Base-by-base conservation (phyloP, 2,329 filamentous ascomycete genomes). In the Sarocladium brachiariae region DNA sequence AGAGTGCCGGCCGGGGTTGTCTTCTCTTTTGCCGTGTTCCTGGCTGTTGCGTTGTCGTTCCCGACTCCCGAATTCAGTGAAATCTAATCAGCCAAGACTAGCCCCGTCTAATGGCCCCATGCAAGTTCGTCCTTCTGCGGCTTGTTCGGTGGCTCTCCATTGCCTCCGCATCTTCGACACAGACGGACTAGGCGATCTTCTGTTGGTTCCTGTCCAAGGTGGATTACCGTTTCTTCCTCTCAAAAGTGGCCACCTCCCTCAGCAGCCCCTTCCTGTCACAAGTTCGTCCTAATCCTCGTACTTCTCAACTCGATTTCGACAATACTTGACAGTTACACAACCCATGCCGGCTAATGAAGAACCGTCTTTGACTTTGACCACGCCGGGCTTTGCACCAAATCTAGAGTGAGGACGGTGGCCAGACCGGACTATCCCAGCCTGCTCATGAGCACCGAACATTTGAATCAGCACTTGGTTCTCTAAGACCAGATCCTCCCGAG, bases 1-100 rank as follows among this genome's bases (percentile, higher is more conserved):
- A 37, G 16, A 49, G 19, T 49, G 46, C 46, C 46, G 46, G 46
- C 46, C 46, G 46, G 46, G 46, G 46, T 49, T 21, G 31, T 25
- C 31, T 27, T 16, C 16, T 16, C 46, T 35, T 49, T 35, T 35
- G 33, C 46, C 33, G 46, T 35, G 46, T 35, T 37, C 33, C 46
- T 49, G 46, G 23, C 46, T 24, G 46, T 49, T 31, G 30, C 33
- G 21, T 24, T 47, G 43, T 33, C 43, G n/a, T 47, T 47, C 43
- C 43, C 43, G 43, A 33, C 43, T 47, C 43, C 43, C 25, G 25
- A 33, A 9, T 4, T 24, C 16, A 37, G 25, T 49, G 46, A 27
- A 31, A 49, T 35, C 30, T 31, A 37, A 49, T 35, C 46, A 35
- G 46, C 46, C 46, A 49, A 49, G 46, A 27, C n/a, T 11, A 27